phyloP scores from a whole-genome alignment of 2,329 filamentous ascomycete genomes.

The Exutisphaerella laricina region DNA sequence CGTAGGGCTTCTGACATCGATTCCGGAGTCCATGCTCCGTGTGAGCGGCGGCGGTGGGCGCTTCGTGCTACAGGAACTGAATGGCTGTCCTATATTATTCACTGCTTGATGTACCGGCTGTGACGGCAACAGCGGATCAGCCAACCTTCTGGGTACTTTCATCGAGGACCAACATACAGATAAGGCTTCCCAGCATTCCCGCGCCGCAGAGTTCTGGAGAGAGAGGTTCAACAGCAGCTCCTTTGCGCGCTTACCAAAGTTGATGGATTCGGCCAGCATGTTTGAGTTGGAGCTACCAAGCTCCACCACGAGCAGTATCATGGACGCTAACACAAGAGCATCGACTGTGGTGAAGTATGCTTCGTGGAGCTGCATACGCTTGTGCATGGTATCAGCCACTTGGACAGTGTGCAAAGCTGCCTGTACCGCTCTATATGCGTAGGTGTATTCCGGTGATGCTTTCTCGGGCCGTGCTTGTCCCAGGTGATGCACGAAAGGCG shows the following conservation, averaged over 20 bases:
- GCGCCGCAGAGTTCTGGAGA: constrained; percentile 11
- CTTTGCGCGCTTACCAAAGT: constrained; percentile 9
- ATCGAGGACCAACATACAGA: constrained; percentile 4
- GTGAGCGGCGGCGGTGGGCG: neutral
- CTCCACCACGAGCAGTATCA: constrained; percentile 15
- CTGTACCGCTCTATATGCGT: constrained; percentile 11
- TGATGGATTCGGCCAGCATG: constrained; percentile 11
- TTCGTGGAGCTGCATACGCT: constrained; percentile 14
- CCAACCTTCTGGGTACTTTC: no score
- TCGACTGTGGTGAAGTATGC: constrained; percentile 16
- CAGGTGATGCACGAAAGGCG: constrained; percentile 18
- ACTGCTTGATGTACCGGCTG: constrained; percentile 3
- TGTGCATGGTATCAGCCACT: constrained; percentile 15
- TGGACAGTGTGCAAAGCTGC: constrained; percentile 15
- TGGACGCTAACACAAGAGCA: constrained; percentile 15
- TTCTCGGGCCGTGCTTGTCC: constrained; percentile 2
- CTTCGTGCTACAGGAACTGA: neutral
- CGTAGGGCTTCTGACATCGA: neutral
- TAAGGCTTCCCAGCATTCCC: constrained; percentile 16
- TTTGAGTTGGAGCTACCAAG: constrained; percentile 7
- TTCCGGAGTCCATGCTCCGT: neutral
- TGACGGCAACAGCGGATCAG: no score
- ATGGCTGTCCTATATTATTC: constrained; percentile 2
- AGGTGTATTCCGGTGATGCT: constrained; percentile 2
- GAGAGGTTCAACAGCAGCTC: constrained; percentile 14